These are phyloP conservation scores for Golubevia pallescens DNA, from an alignment of 1,284 basidiomycete species.

Conservation along the genomic window DNA sequence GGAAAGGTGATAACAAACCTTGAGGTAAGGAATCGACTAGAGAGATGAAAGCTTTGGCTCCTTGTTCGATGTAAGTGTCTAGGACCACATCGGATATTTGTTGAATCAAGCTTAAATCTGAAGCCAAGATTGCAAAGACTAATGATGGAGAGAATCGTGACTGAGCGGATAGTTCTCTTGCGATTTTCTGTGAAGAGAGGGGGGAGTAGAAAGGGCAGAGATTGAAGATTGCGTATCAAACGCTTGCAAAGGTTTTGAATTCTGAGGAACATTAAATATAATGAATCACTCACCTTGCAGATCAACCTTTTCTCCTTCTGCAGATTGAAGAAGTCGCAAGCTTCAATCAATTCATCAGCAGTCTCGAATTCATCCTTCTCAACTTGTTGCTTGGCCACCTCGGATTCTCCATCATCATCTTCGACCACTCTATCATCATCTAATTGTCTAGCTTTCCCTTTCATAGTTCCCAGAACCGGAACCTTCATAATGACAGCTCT, in stretches of 20 bases:
- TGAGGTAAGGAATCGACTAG: constrained; percentile 54
- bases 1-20: constrained; percentile 21
- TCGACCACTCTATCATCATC: constrained; percentile 5
- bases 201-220: too few relatives aligned
- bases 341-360: background rate
- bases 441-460: constrained; percentile 2
- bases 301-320: background rate
- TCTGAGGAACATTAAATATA: background rate
- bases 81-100: constrained; percentile 49
- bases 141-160: background rate
- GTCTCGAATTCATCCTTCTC: background rate
- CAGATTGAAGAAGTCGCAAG: background rate
- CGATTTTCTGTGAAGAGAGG: too few relatives aligned
- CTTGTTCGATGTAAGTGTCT: constrained; percentile 38
- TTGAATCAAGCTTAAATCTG: constrained; percentile 16
- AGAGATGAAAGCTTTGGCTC: constrained; percentile 33
- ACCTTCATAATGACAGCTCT: constrained; percentile 49
- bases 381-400: constrained; percentile 7
- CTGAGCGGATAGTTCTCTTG: background rate
- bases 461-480: constrained; percentile 15
- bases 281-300: background rate
- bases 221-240: too few relatives aligned
- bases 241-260: background rate
- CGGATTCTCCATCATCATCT: constrained; percentile 23
- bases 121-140: background rate